phyloP scores from a whole-genome alignment of 1,284 basidiomycete species.

The Apiotrichum mycotoxinovorans region DNA sequence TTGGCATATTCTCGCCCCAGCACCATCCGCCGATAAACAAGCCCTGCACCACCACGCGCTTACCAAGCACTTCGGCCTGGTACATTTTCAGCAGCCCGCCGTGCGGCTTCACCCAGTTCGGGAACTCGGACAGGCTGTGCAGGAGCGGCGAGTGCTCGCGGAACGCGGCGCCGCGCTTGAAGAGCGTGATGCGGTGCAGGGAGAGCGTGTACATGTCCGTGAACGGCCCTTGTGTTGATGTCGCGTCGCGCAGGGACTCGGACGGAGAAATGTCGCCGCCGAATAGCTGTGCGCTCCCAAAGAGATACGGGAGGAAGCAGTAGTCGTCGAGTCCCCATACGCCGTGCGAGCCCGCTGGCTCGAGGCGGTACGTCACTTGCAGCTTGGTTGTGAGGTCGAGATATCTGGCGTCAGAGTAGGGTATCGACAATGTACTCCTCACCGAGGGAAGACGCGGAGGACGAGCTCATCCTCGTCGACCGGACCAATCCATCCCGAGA shows the following conservation, averaged over 20 bases:
- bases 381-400: conserved; percentile 76
- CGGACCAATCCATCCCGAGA: conserved; percentile 37
- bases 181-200: conserved; percentile 71
- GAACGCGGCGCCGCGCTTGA: conserved; percentile 77
- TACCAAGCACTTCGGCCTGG: conserved; percentile 88
- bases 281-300: conserved; percentile 84
- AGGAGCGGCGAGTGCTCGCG: conserved; percentile 90
- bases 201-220: conserved; percentile 74
- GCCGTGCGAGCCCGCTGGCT: conserved; percentile 95
- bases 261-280: conserved; percentile 51
- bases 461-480: conserved; percentile 48
- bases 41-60: conserved; percentile 96
- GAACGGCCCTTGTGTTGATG: conserved; percentile 9
- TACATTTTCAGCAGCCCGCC: conserved; percentile 94
- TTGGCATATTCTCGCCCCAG: conserved; percentile 36
- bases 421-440: background rate
- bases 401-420: conserved; percentile 58
- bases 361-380: conserved; percentile 84
- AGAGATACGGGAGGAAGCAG: conserved; percentile 82
- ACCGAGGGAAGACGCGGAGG: conserved; percentile 49
- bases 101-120: conserved; percentile 84
- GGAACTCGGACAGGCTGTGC: conserved; percentile 78
- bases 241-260: conserved; percentile 11
- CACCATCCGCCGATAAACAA: conserved; percentile 72
- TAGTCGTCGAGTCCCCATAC: conserved; percentile 99